Conservation (phyloP, 2,329 filamentous ascomycete species). For the Thielaviopsis ethacetica region DNA sequence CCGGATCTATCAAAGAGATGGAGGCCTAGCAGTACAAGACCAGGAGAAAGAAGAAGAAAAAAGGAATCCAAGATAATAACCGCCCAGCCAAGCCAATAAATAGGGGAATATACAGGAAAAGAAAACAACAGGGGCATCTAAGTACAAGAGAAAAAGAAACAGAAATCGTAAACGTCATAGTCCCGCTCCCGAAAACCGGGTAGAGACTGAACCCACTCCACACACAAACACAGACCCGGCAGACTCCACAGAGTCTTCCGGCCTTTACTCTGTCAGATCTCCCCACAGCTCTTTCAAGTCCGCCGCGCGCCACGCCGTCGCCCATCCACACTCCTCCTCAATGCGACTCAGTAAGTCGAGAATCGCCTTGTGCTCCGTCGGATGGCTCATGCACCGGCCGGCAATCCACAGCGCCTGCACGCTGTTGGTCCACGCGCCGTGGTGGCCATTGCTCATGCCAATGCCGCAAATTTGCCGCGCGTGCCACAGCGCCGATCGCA, state of each 20-base stretch:
- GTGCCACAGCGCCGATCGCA: conserved; percentile 30
- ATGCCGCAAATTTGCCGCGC: conserved; percentile 36
- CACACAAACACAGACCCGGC: not conserved
- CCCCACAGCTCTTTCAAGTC: conserved; percentile 37
- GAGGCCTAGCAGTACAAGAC: not conserved
- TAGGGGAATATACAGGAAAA: not conserved
- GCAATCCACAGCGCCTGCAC: conserved; percentile 39
- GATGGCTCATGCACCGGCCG: conserved; percentile 33
- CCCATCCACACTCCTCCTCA: conserved; percentile 36
- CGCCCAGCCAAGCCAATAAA: not conserved
- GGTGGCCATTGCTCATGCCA: conserved; percentile 33
- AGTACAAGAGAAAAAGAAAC: not conserved
- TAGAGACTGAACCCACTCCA: not conserved
- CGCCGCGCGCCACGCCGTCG: conserved; percentile 34
- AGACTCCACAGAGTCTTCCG: not conserved
- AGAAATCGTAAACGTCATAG: not conserved
- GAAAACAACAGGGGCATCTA: not conserved
- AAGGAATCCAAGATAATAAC: not conserved
- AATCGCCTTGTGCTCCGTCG: conserved; percentile 25
- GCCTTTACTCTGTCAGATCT: conserved; percentile 17
- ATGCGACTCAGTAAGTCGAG: conserved; percentile 30
- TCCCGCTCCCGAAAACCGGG: not conserved
- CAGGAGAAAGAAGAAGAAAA: not conserved
- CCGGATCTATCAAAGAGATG: not conserved
- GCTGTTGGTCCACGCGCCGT: conserved; percentile 36